phyloP scores from a whole-genome alignment of 306 rosid genomes.

The Prunus padus region DNA sequence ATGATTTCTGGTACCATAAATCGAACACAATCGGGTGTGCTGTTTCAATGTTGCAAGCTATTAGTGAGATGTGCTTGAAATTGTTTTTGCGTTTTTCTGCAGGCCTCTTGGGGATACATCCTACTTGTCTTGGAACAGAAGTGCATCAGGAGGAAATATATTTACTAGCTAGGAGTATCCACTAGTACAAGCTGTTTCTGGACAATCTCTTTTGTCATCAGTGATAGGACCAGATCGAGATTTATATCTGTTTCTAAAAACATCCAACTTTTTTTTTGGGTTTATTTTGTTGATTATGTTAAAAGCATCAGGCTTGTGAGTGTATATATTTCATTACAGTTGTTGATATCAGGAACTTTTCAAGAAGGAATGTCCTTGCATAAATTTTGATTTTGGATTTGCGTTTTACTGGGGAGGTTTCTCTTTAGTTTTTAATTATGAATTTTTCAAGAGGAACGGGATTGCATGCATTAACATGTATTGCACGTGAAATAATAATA shows the following conservation, averaged over 20 bases:
- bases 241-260: conserved; percentile 11
- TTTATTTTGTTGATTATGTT: not conserved
- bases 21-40: not conserved
- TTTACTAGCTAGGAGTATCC: conserved; percentile 21
- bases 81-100: conserved; percentile 30
- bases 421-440: not conserved
- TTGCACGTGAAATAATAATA: no score
- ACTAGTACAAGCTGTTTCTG: conserved; percentile 8
- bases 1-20: not conserved
- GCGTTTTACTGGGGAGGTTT: not conserved
- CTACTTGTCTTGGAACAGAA: conserved; percentile 83
- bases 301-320: not conserved
- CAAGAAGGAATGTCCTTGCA: conserved; percentile 6
- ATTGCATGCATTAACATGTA: no score
- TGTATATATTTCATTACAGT: conserved; percentile 8
- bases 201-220: conserved; percentile 1
- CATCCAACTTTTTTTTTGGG: not conserved
- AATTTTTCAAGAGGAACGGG: no score
- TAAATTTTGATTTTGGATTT: not conserved
- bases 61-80: not conserved
- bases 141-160: conserved; percentile 30
- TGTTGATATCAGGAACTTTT: not conserved
- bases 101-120: conserved; percentile 93
- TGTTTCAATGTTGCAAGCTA: not conserved
- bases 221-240: conserved; percentile 1